Base-by-base conservation (phyloP, 257 asterid species). In the Galeopsis tetrahit region DNA sequence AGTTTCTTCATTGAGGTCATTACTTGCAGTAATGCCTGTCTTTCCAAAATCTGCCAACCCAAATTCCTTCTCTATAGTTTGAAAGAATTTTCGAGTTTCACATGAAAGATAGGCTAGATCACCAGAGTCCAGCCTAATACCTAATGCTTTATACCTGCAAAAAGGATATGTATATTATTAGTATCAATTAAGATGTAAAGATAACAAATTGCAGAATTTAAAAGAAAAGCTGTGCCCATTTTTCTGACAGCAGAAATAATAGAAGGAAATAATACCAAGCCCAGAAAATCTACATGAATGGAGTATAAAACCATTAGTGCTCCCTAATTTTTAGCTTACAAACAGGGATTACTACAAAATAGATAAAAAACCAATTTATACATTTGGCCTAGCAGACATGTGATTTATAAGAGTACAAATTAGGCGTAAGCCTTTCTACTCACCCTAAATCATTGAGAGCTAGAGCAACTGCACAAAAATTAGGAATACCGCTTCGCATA, bases 1-100 rank as follows among this genome's bases (percentile, higher is more conserved):
- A n/a, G 98, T 93, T 86, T 90, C 98, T 82, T 93, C 98, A 79
- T 93, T 90, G 69, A 93, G 98, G 69, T 93, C 98, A 81, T 90
- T 93, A 78, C 98, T 93, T 68, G 98, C 98, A 8, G 97, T 87
- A 62, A 93, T 90, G 79, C 77, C 64, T 52, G 63, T 93, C 85
- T 77, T 87, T 70, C 96, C 95, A 75, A 93, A 90, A 56, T 69
- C 84, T 65, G 75, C 71, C 74, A 85, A 82, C 64, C 80, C 86
- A 79, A 88, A 90, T 81, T 87, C 97, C 77, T 86, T 85, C 77
- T 93, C 98, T 64, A 90, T 73, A 58, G 79, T 79, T 69, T 63
- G 68, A 61, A 90, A 90, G 82, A 90, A 88, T 38, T 88, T 87
- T 34, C 98, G 86, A 59, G 92, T 76, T 77, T 88, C 95, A 61